Percentiles rank a stretch among this genome's conserved stretches.
phyloP scores from a whole-genome alignment of 345 rosid genomes.

The Populus tremula region DNA sequence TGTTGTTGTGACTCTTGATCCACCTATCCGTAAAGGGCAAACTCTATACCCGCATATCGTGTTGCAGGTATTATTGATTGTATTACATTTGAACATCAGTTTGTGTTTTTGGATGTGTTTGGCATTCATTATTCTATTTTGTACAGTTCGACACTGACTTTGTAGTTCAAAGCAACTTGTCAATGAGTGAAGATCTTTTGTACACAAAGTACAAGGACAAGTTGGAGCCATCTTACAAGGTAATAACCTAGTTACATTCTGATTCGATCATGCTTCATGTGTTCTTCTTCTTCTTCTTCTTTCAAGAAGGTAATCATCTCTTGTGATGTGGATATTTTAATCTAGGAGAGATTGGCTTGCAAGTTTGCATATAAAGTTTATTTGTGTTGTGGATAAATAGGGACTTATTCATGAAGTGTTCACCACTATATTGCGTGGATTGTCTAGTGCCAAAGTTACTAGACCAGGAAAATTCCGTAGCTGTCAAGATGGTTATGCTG shows the following conservation, averaged over 20 bases:
- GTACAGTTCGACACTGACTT: constrained; percentile 78
- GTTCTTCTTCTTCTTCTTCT: background rate
- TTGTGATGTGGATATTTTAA: background rate
- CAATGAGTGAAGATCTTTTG: constrained; percentile 71
- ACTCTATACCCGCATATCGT: constrained; percentile 93
- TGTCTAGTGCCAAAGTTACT: constrained; percentile 93
- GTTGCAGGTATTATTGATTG: constrained; percentile 59
- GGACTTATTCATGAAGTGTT: constrained; percentile 95
- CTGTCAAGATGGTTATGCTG: constrained; percentile 96
- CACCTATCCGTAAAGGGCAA: constrained; percentile 97
- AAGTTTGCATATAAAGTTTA: background rate
- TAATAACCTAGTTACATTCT: constrained; percentile 13
- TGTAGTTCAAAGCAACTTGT: constrained; percentile 56
- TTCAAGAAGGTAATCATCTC: background rate
- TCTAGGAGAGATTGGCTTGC: constrained; percentile 1
- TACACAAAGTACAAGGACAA: constrained; percentile 86
- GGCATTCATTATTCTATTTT: constrained; percentile 11
- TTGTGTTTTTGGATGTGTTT: background rate
- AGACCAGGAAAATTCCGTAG: constrained; percentile 98
- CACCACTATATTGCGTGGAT: constrained; percentile 79
- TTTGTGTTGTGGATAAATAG: constrained; percentile 30
- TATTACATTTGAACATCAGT: background rate
- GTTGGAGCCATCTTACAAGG: constrained; percentile 81
- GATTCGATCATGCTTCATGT: background rate
- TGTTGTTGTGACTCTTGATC: constrained; percentile 92